Base-by-base conservation (phyloP, 1,284 basidiomycete species). In the Thecaphora frezii region DNA sequence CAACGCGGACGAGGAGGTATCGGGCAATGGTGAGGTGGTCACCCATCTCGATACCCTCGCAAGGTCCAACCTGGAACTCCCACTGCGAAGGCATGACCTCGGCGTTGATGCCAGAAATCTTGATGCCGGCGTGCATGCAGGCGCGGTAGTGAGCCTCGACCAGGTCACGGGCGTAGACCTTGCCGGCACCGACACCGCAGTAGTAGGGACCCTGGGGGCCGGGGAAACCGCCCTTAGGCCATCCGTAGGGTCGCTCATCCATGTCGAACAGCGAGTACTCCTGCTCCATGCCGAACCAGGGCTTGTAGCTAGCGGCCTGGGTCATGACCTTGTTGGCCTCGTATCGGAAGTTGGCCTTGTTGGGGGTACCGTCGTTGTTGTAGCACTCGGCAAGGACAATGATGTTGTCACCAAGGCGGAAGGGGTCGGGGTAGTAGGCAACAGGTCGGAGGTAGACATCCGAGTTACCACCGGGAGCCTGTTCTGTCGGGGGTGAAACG, bases 61-160 rank as follows among this genome's bases (percentile, higher is more conserved):
- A 97, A 39, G 94, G 94, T 60, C 94, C 94, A 74, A 98, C 93
- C 83, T 98, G 96, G 89, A 96, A 98, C 84, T 98, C 94, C 93
- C 93, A 97, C 83, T 98, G 96, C 58, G 93, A 89, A 25, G 96
- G 94, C 94, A 98, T 97, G 74, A 98, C 96, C 83, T 98, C 96
- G 69, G 96, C 96, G 82, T 98, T 99, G 84, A 99, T 97, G 80
- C 96, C 96, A 66, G 91, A 94, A 84, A 97, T 97, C 84, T 93
- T 93, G 83, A 99, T 86, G 74, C 93, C 93, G 69, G 96, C 85
- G 82, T 97, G 97, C 58, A 99, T 86, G 82, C 94, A 99, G 51
- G 84, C 84, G 62, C 91, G 90, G 85, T 98, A 98, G 84, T 99
- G 96, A 40, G 96, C 94, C 84, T 99, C 96, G 78, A 99, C 89